Evolutionary conservation across 176 grass and related monocot species (phyloP), one percentile per base, ranked within the genome.

Genomic region (Lolium rigidum): DNA sequence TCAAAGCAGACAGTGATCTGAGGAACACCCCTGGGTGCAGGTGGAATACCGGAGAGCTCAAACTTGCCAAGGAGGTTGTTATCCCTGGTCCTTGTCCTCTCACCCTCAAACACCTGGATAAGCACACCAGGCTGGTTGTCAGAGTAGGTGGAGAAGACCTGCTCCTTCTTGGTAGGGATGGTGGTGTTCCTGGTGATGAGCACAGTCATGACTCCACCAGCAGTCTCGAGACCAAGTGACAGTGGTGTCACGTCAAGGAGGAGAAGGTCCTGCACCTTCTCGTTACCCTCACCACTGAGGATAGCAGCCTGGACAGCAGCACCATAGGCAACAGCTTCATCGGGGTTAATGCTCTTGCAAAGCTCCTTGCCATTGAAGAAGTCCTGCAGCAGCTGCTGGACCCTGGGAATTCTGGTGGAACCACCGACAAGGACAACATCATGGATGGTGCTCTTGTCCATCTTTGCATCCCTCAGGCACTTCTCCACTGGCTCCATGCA

Each of bases 311-410:
- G 83, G 22, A 89, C 90, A 9, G 84, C 87, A 69, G 76, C 90
- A 24, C 90, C 90, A 39, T 92, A 89, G 4, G 90, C 87, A 80
- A 92, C 83, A 64, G 87, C 87, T 80, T 92, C 90, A 46, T 89
- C 90, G 11, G 90, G 87, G 82, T 87, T 92, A 26, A 92, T 92
- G 87, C 90, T 92, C 84, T 92, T 92, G 76, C 90, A 92, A 10
- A 89, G 80, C 47, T 89, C 90, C 72, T 91, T 91, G 7, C 86
- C 90, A 26, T 88, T 88, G 82, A 91, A 91, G 63, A 91, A 91
- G 37, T 88, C 90, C 62, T 88, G 82, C 21, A 88, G 62, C 51
- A 88, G 62, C 55, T 91, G 86, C 72, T 88, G 82, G 57, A 88
- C 90, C 70, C 72, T 82, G 6, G 82, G 90, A 20, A 91, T 91